These are phyloP conservation scores for Austroboletus novae-zelandiae DNA, from an alignment of 1,284 basidiomycete species.

Conservation along the genomic window DNA sequence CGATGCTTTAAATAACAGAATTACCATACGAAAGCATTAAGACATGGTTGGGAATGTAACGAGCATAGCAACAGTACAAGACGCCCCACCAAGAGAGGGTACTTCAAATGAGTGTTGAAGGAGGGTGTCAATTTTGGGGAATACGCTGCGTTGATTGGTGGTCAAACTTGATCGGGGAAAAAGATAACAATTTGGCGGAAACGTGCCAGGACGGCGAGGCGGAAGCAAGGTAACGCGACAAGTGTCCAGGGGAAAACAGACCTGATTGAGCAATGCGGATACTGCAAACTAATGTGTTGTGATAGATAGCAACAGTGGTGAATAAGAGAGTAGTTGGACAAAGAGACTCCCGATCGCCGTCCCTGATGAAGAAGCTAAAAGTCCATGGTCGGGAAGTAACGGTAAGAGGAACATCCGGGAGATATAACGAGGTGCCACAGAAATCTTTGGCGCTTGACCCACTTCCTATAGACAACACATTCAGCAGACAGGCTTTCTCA, in stretches of 20 bases:
- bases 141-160: constrained; percentile 22
- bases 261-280: constrained; percentile 22
- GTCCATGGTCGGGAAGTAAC: constrained; percentile 20
- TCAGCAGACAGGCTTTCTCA: constrained; percentile 16
- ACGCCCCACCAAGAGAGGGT: constrained; percentile 27
- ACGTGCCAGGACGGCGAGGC: constrained; percentile 23
- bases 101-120: constrained; percentile 29
- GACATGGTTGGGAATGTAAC: constrained; percentile 35
- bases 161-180: constrained; percentile 8
- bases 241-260: constrained; percentile 19
- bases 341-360: constrained; percentile 19
- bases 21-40: constrained; percentile 39
- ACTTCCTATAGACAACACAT: constrained; percentile 17
- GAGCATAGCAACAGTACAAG: constrained; percentile 36
- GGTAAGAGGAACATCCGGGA: constrained; percentile 3
- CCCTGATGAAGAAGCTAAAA: constrained; percentile 15
- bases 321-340: constrained; percentile 17
- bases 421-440: constrained; percentile 31
- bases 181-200: constrained; percentile 14
- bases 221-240: constrained; percentile 20
- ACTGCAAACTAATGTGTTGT: constrained; percentile 25
- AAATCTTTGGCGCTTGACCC: constrained; percentile 25
- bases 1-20: constrained; percentile 27
- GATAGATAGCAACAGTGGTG: constrained; percentile 25
- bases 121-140: constrained; percentile 27